A percentile compares a stretch with the other conserved stretches of the same genome.
phyloP scores from a whole-genome alignment of 2,329 filamentous ascomycete species.

The Epichloe coenophiala region DNA sequence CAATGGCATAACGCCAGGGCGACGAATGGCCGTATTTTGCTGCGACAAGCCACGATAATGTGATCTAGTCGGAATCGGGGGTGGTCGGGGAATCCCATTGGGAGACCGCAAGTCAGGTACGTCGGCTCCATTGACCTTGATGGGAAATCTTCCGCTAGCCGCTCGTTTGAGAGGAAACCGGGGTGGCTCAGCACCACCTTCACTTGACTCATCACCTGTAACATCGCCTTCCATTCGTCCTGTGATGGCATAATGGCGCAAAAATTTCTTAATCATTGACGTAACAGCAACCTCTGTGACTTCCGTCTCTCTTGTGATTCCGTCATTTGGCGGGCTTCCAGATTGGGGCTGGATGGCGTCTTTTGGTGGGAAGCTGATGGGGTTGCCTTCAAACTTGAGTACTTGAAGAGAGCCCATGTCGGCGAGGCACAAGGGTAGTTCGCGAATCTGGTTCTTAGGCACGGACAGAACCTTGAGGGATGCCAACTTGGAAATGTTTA shows the following conservation, averaged over 20 bases:
- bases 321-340: constrained; percentile 41
- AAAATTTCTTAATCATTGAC: constrained; percentile 46
- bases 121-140: constrained; percentile 63
- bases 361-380: constrained; percentile 64
- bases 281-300: constrained; percentile 48
- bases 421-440: constrained; percentile 69
- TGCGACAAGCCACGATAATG: constrained; percentile 67
- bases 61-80: constrained; percentile 62
- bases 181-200: constrained; percentile 61
- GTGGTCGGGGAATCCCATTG: constrained; percentile 44
- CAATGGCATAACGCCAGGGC: constrained; percentile 58
- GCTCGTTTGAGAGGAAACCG: constrained; percentile 52
- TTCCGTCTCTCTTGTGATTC: constrained; percentile 42
- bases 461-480: constrained; percentile 84
- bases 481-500: constrained; percentile 65
- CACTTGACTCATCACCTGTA: constrained; percentile 50
- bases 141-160: constrained; percentile 51
- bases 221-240: constrained; percentile 42
- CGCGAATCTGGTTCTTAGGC: constrained; percentile 73
- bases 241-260: constrained; percentile 38
- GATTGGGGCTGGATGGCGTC: constrained; percentile 50
- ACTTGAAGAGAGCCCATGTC: constrained; percentile 85
- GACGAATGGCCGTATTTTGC: constrained; percentile 48
- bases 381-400: constrained; percentile 81
- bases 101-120: constrained; percentile 55